Conservation (phyloP, 805 yeast species). For the Saturnispora dispora region DNA sequence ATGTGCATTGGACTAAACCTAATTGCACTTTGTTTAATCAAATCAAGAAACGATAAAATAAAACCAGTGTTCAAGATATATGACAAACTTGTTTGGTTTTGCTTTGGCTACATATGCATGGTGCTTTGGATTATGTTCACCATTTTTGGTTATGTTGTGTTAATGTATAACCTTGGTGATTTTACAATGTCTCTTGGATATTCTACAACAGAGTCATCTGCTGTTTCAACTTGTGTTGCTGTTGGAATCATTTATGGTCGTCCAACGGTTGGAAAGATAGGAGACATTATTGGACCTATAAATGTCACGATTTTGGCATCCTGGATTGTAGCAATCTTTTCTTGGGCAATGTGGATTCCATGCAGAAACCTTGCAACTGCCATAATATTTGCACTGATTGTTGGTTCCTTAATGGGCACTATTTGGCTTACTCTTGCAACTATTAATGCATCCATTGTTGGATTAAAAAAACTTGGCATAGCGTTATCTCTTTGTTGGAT, state of each 20-base stretch:
- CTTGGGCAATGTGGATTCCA: conserved; percentile 49
- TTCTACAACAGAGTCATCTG: conserved; percentile 42
- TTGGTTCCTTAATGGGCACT: conserved; percentile 53
- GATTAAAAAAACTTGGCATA: conserved; percentile 42
- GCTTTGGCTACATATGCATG: conserved; percentile 28
- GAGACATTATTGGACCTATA: conserved; percentile 44
- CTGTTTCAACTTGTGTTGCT: conserved; percentile 51
- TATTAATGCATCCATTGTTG: conserved; percentile 42
- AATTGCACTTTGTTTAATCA: conserved; percentile 29
- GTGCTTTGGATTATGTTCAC: conserved; percentile 38
- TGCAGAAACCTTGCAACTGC: conserved; percentile 50
- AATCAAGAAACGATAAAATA: conserved; percentile 31
- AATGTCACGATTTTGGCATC: conserved; percentile 35
- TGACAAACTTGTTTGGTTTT: conserved; percentile 33
- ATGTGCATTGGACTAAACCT: conserved; percentile 28
- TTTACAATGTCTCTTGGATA: conserved; percentile 55
- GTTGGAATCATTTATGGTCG: conserved; percentile 49
- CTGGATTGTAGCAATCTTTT: conserved; percentile 31
- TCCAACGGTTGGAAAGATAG: conserved; percentile 43
- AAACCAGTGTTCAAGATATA: conserved; percentile 30
- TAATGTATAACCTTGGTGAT: conserved; percentile 50
- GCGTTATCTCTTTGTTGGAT: conserved; percentile 43
- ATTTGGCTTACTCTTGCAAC: conserved; percentile 50
- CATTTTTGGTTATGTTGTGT: conserved; percentile 51
- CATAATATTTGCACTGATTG: conserved; percentile 40